Evolutionary conservation across 495 filamentous ascomycete genomes (phyloP).

Genomic region (Coniosporium apollinis): DNA sequence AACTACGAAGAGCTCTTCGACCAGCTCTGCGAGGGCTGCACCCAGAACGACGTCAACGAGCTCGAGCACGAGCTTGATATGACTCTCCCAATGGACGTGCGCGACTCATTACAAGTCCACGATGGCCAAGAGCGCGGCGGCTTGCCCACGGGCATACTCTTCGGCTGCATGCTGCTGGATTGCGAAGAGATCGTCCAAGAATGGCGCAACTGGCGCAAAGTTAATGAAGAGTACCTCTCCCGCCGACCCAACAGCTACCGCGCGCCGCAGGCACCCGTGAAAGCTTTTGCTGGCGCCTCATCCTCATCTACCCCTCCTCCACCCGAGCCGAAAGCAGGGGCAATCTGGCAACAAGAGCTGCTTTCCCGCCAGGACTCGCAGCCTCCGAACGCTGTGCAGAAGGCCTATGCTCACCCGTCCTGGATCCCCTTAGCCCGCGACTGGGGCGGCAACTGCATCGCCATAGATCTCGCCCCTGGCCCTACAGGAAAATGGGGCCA

Average conservation of each 20-base stretch:
- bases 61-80: constrained; percentile 92
- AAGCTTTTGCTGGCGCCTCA: constrained; percentile 49
- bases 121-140: constrained; percentile 94
- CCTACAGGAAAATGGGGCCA: constrained; percentile 88
- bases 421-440: constrained; percentile 96
- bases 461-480: constrained; percentile 84
- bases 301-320: constrained; percentile 22
- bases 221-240: constrained; percentile 74
- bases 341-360: constrained; percentile 72
- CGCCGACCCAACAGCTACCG: constrained; percentile 30
- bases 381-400: constrained; percentile 70
- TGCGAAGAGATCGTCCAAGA: constrained; percentile 98
- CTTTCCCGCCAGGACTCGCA: constrained; percentile 74
- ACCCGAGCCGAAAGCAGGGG: constrained; percentile 30
- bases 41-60: constrained; percentile 90
- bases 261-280: constrained; percentile 41
- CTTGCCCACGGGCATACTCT: constrained; percentile 79
- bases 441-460: constrained; percentile 96
- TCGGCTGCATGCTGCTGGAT: constrained; percentile 86
- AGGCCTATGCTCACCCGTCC: constrained; percentile 80
- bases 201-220: constrained; percentile 88
- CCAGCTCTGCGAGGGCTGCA: constrained; percentile 79
- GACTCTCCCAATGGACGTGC: constrained; percentile 81
- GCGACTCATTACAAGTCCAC: constrained; percentile 78
- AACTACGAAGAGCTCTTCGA: constrained; percentile 91